Evolutionary conservation across 116 monocot genomes (phyloP).

Genomic region (Phalaenopsis hybrid): DNA sequence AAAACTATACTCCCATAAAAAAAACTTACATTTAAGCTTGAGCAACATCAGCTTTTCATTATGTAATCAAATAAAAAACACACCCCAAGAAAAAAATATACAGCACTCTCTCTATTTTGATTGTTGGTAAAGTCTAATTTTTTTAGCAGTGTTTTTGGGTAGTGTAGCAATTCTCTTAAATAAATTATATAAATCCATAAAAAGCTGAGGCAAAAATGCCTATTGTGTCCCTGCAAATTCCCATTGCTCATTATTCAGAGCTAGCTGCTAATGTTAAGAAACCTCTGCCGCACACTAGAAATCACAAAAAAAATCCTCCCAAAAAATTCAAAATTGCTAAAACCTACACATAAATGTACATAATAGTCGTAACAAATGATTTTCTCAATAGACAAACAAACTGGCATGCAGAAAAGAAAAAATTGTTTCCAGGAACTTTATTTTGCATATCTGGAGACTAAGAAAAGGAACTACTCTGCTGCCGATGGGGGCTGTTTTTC

Average conservation of each 20-base stretch:
- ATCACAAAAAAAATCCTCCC: not conserved
- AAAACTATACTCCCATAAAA: not conserved
- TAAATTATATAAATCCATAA: not conserved
- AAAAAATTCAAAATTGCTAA: not conserved
- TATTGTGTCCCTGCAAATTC: not conserved
- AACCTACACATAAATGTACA: not conserved
- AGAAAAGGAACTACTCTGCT: slow-evolving; percentile 26
- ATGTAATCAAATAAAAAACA: not conserved
- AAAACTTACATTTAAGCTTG: not conserved
- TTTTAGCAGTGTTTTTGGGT: not conserved
- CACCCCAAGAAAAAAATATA: not conserved
- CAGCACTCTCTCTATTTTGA: not conserved
- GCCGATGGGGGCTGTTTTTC: slow-evolving; percentile 27
- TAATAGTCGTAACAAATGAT: not conserved
- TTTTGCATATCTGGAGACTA: not conserved
- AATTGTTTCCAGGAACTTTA: not conserved
- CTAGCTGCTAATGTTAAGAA: not conserved
- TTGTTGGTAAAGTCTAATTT: not conserved
- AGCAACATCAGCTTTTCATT: not conserved
- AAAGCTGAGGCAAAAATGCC: not conserved
- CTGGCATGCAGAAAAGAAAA: not conserved
- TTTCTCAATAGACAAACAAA: not conserved
- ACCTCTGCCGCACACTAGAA: not conserved
- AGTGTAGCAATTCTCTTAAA: not conserved
- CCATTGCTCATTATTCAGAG: not conserved